Conservation (phyloP, 2,329 filamentous ascomycete species). For the Cercospora brassicicola region DNA sequence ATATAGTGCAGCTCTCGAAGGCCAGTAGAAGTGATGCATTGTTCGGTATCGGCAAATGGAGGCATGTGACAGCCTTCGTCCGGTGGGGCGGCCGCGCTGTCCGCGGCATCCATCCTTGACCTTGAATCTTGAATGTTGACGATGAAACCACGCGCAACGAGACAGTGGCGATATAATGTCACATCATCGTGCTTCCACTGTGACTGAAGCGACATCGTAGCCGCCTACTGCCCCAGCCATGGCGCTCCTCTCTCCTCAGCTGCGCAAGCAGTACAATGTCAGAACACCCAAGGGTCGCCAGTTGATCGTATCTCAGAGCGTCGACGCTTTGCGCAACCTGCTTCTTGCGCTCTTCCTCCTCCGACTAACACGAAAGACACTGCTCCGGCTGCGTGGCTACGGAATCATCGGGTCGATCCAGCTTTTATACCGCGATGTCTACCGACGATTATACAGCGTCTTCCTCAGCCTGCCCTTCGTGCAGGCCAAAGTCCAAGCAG, state of each 20-base stretch:
- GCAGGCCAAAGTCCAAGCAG: conserved; percentile 77
- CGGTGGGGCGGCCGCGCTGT: not conserved
- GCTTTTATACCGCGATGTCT: conserved; percentile 70
- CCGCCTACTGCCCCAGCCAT: not conserved
- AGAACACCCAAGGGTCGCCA: conserved; percentile 27
- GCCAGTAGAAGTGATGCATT: not conserved
- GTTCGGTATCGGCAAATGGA: not conserved
- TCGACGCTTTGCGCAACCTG: conserved; percentile 67
- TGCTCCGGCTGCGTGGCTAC: conserved; percentile 84
- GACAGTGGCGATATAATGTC: not conserved
- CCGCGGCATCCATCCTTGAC: not conserved
- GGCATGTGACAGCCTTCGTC: conserved; percentile 1
- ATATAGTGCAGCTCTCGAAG: not conserved
- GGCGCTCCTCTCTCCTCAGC: conserved; percentile 23
- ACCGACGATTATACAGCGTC: conserved; percentile 75
- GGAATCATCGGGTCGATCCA: conserved; percentile 76
- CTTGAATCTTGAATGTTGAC: not conserved
- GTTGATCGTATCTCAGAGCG: conserved; percentile 28
- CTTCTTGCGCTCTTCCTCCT: conserved; percentile 86
- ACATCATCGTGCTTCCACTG: not conserved
- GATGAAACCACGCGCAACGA: not conserved
- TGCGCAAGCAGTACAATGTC: conserved; percentile 31
- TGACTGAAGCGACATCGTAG: not conserved
- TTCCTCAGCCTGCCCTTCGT: conserved; percentile 87
- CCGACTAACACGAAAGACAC: conserved; percentile 74